phyloP scores from a whole-genome alignment of 108 stramenopile species.

The Schizochytrium sp. region DNA sequence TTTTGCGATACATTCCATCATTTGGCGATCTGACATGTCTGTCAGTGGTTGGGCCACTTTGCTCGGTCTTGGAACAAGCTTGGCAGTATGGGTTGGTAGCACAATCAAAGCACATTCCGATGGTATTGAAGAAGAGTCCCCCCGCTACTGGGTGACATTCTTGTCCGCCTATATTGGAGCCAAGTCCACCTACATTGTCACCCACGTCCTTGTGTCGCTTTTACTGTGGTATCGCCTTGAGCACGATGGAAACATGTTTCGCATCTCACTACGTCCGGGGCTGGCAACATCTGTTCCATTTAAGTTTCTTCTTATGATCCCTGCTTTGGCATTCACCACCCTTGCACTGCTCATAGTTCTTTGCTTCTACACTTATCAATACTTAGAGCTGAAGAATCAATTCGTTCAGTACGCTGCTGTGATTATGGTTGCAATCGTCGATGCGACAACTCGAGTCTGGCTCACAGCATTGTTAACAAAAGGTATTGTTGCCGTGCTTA shows the following conservation, averaged over 20 bases:
- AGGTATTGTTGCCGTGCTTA: conserved; percentile 16
- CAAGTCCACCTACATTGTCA: background rate
- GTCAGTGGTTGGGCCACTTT: conserved; percentile 2
- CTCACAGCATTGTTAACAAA: conserved; percentile 20
- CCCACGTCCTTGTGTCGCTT: background rate
- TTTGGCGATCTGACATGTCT: conserved; percentile 4
- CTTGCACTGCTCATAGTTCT: background rate
- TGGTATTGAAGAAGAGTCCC: background rate
- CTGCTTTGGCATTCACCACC: background rate
- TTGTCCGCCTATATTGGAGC: background rate
- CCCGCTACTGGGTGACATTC: background rate
- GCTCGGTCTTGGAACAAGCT: background rate
- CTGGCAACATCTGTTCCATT: no score
- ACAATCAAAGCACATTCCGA: background rate
- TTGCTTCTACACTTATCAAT: conserved; percentile 38
- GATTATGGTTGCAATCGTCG: background rate
- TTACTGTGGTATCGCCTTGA: background rate
- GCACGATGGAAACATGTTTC: background rate
- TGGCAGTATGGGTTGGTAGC: background rate
- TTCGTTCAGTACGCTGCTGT: background rate
- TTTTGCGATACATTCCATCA: conserved; percentile 34
- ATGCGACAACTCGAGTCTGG: conserved; percentile 17
- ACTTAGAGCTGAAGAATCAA: background rate
- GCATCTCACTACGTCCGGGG: no score
- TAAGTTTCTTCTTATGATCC: background rate